Conservation (phyloP, 495 filamentous ascomycete genomes). For the Daldinia concentrica region DNA sequence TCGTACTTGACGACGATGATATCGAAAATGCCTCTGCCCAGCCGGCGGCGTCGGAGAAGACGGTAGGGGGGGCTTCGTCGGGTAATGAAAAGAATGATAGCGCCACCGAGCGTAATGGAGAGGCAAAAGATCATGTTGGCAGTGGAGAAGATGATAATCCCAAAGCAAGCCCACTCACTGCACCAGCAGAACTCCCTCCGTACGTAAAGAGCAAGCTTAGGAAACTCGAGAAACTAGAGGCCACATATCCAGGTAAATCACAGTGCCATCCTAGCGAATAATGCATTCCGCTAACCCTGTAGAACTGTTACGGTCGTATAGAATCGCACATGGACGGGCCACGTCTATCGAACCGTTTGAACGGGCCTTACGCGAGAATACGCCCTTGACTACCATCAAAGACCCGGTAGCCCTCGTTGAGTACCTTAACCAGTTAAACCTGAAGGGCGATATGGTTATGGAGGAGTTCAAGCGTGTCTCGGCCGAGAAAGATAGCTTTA, state of each 20-base stretch:
- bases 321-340: slow-evolving; percentile 85
- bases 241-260: slow-evolving; percentile 77
- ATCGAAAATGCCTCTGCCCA: slow-evolving; percentile 66
- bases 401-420: slow-evolving; percentile 88
- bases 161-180: slow-evolving; percentile 31
- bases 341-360: slow-evolving; percentile 92
- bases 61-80: slow-evolving; percentile 46
- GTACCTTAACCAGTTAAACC: slow-evolving; percentile 88
- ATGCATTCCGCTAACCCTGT: slow-evolving; percentile 4
- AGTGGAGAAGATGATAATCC: slow-evolving; percentile 18
- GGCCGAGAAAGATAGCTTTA: slow-evolving; percentile 80
- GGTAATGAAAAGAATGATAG: slow-evolving; percentile 39
- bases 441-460: slow-evolving; percentile 88
- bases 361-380: slow-evolving; percentile 86
- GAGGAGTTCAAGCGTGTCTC: slow-evolving; percentile 92
- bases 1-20: slow-evolving; percentile 79
- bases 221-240: slow-evolving; percentile 86
- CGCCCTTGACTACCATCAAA: slow-evolving; percentile 84
- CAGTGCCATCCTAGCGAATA: background rate
- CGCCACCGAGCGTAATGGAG: slow-evolving; percentile 45
- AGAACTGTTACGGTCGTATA: slow-evolving; percentile 93
- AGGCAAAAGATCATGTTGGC: slow-evolving; percentile 34
- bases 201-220: slow-evolving; percentile 76
- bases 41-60: slow-evolving; percentile 39
- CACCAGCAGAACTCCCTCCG: slow-evolving; percentile 70